These are phyloP conservation scores for Chaetomium cochliodes DNA, from an alignment of 495 filamentous ascomycete species.

Conservation along the genomic window DNA sequence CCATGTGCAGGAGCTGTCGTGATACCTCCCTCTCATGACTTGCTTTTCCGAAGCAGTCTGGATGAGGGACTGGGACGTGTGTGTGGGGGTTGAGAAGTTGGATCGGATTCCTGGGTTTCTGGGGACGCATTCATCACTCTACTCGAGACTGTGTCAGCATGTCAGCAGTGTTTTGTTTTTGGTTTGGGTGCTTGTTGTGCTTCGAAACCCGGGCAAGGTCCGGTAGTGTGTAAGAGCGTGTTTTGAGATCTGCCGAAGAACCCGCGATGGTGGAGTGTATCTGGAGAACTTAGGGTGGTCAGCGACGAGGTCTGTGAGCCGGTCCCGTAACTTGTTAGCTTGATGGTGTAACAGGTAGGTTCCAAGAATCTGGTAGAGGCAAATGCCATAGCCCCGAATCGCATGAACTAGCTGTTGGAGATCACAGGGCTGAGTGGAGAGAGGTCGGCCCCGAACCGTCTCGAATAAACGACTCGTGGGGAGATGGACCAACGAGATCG, in stretches of 20 bases:
- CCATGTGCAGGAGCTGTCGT: neutral
- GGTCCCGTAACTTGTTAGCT: neutral
- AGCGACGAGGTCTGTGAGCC: constrained; percentile 3
- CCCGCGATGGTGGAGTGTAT: neutral
- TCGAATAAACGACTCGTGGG: neutral
- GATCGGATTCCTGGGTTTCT: neutral
- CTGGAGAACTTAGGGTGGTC: neutral
- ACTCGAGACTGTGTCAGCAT: constrained; percentile 1
- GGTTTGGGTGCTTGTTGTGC: neutral
- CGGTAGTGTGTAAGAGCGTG: neutral
- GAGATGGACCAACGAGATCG: constrained; percentile 4
- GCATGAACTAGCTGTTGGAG: constrained; percentile 5
- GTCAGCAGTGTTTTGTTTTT: neutral
- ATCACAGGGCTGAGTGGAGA: constrained; percentile 4
- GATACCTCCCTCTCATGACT: neutral
- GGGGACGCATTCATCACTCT: neutral
- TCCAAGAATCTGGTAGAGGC: neutral
- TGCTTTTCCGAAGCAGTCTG: too few species aligned
- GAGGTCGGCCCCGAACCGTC: neutral
- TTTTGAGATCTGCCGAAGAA: neutral
- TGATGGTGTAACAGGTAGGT: neutral
- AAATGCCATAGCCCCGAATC: constrained; percentile 2
- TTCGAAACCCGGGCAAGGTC: too few species aligned
- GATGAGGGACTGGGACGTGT: too few species aligned
- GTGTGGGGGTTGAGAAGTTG: neutral